phyloP scores from a whole-genome alignment of 768 basidiomycete genomes.

The Lactarius indigo region DNA sequence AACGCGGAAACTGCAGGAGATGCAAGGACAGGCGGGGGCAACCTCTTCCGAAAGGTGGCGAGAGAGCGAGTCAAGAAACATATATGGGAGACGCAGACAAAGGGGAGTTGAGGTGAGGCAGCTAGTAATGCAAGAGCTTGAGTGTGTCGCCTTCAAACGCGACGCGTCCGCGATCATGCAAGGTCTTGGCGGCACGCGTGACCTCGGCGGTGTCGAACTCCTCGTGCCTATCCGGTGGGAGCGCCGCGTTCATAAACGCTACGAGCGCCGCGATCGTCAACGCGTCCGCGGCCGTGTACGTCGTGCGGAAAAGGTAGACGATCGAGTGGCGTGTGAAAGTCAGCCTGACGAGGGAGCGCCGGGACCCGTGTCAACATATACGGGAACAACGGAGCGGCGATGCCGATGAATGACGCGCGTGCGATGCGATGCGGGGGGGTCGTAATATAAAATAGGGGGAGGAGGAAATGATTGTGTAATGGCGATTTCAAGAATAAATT shows the following conservation, averaged over 20 bases:
- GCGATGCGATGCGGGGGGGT: background rate
- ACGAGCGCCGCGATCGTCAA: constrained; percentile 66
- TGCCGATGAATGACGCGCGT: background rate
- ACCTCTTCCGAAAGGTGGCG: background rate
- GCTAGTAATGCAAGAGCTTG: constrained; percentile 20
- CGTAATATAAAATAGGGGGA: background rate
- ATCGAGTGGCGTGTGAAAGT: constrained; percentile 61
- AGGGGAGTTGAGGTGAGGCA: background rate
- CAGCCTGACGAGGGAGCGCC: constrained; percentile 36
- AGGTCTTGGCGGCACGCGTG: constrained; percentile 32
- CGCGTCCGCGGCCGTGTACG: constrained; percentile 64
- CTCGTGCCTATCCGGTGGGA: constrained; percentile 76
- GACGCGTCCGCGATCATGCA: constrained; percentile 32
- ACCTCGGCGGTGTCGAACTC: constrained; percentile 79
- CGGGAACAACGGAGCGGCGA: background rate
- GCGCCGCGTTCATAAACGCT: constrained; percentile 69
- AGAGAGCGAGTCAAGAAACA: background rate
- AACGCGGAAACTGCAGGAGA: background rate
- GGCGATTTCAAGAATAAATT: background rate
- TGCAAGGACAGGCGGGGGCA: no score
- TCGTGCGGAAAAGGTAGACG: constrained; percentile 60
- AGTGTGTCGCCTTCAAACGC: constrained; percentile 35
- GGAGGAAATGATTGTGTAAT: background rate
- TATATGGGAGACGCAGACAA: background rate
- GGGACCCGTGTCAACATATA: background rate